Percentiles rank a stretch among this genome's conserved stretches.
phyloP scores from a whole-genome alignment of 345 rosid genomes.

The Dimocarpus longan region DNA sequence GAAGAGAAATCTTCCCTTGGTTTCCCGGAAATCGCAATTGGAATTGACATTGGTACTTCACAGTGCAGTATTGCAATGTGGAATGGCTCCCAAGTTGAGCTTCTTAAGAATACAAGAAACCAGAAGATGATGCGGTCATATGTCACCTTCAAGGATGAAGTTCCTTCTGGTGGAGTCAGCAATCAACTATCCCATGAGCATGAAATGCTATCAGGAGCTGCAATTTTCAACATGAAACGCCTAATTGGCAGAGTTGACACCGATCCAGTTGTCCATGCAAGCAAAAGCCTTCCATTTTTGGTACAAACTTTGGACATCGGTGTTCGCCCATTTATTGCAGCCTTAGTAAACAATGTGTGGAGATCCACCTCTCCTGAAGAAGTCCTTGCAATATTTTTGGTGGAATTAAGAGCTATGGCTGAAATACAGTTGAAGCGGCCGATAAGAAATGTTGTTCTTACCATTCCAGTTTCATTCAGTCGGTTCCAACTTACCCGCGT shows the following conservation, averaged over 20 bases:
- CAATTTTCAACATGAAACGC: slow-evolving; percentile 92
- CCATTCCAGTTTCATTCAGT: slow-evolving; percentile 80
- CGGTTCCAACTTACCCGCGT: slow-evolving; percentile 80
- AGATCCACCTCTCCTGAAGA: slow-evolving; percentile 90
- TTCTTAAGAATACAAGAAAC: slow-evolving; percentile 72
- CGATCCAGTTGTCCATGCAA: slow-evolving; percentile 73
- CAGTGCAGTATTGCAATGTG: slow-evolving; percentile 83
- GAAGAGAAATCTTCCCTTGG: slow-evolving; percentile 69
- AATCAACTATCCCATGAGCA: slow-evolving; percentile 70
- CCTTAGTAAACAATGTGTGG: slow-evolving; percentile 82
- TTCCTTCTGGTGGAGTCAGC: slow-evolving; percentile 77
- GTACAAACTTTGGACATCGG: slow-evolving; percentile 89
- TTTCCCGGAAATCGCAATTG: slow-evolving; percentile 77
- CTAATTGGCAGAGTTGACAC: slow-evolving; percentile 86
- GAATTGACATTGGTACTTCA: slow-evolving; percentile 88
- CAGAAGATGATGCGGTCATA: slow-evolving; percentile 74
- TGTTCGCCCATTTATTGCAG: slow-evolving; percentile 80
- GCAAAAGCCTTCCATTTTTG: slow-evolving; percentile 76
- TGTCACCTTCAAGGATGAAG: slow-evolving; percentile 78
- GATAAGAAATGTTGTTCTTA: slow-evolving; percentile 71
- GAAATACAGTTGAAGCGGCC: slow-evolving; percentile 72
- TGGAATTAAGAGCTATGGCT: slow-evolving; percentile 76
- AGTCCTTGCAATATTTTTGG: slow-evolving; percentile 75
- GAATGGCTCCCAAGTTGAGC: slow-evolving; percentile 85
- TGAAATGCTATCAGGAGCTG: slow-evolving; percentile 78